Conservation (phyloP, 148 eudicot genomes). For the Vaccinium corymbosum region DNA sequence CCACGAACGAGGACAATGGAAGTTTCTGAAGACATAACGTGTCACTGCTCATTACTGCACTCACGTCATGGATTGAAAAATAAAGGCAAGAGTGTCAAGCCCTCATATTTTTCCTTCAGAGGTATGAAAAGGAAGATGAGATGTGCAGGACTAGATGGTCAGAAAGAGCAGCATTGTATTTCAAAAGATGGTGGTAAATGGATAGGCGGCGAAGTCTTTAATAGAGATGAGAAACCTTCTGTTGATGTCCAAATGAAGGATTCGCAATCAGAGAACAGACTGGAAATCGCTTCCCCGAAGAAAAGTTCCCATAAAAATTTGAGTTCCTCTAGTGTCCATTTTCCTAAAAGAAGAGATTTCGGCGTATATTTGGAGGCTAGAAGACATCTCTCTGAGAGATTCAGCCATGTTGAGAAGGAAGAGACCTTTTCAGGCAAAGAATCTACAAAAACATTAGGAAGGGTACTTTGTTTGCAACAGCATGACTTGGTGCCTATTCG, state of each 20-base stretch:
- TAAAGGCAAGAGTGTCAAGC: slow-evolving; percentile 12
- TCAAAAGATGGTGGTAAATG: background rate
- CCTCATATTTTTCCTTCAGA: slow-evolving; percentile 21
- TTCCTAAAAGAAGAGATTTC: slow-evolving; percentile 14
- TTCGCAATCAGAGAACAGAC: background rate
- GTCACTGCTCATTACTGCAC: slow-evolving; percentile 28
- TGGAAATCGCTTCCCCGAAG: background rate
- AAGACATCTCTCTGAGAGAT: slow-evolving; percentile 31
- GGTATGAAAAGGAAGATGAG: slow-evolving; percentile 27
- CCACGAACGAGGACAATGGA: background rate
- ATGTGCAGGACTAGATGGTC: slow-evolving; percentile 3
- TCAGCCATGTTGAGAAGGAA: slow-evolving; percentile 17
- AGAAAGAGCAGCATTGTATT: slow-evolving; percentile 14
- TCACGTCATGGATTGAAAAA: background rate
- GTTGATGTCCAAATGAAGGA: slow-evolving; percentile 4
- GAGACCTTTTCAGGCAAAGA: slow-evolving; percentile 10
- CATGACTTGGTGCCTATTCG: slow-evolving; percentile 8
- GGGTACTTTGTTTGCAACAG: slow-evolving; percentile 25
- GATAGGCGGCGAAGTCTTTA: background rate
- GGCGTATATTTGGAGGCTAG: slow-evolving; percentile 38
- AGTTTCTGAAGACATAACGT: slow-evolving; percentile 14
- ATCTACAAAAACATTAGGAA: slow-evolving; percentile 24
- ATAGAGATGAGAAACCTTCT: background rate
- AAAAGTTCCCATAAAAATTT: slow-evolving; percentile 1
- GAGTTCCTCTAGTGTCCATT: slow-evolving; percentile 14